Percentiles rank a stretch among this genome's conserved stretches.
These are phyloP conservation scores for Alternaria sp. DNA, from an alignment of 2,329 filamentous ascomycete species.

Conservation along the genomic window DNA sequence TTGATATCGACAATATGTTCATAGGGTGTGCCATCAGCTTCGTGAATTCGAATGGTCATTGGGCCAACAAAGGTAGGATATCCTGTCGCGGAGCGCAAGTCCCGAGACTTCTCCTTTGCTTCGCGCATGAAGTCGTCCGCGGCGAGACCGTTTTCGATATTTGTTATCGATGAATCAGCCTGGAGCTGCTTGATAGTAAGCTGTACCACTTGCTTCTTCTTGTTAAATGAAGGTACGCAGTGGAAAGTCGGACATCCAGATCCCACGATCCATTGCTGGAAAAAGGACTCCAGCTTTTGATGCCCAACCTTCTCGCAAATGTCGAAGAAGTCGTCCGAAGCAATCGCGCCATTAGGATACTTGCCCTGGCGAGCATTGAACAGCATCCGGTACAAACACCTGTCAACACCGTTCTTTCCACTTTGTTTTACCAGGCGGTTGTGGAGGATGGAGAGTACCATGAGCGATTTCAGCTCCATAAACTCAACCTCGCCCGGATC, in stretches of 20 bases:
- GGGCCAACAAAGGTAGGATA: slow-evolving; percentile 91
- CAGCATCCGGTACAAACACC: slow-evolving; percentile 86
- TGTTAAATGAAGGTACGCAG: slow-evolving; percentile 92
- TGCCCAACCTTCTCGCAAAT: slow-evolving; percentile 90
- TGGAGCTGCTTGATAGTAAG: slow-evolving; percentile 79
- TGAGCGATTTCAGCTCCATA: slow-evolving; percentile 85
- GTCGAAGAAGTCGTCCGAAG: slow-evolving; percentile 79
- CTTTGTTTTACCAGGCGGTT: slow-evolving; percentile 89
- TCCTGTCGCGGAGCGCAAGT: slow-evolving; percentile 73
- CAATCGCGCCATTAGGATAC: slow-evolving; percentile 73
- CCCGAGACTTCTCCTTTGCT: slow-evolving; percentile 78
- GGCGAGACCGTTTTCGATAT: slow-evolving; percentile 59
- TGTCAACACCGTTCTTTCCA: slow-evolving; percentile 81
- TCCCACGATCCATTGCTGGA: slow-evolving; percentile 89
- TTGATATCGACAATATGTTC: slow-evolving; percentile 98
- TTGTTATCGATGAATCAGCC: slow-evolving; percentile 37
- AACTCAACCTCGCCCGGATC: slow-evolving; percentile 90
- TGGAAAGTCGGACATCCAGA: slow-evolving; percentile 89
- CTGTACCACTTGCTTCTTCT: slow-evolving; percentile 95
- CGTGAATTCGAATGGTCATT: slow-evolving; percentile 97
- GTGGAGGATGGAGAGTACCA: slow-evolving; percentile 94
- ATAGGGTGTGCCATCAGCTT: slow-evolving; percentile 97
- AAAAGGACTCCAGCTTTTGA: slow-evolving; percentile 87
- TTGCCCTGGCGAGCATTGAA: slow-evolving; percentile 86
- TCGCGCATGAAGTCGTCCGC: slow-evolving; percentile 83